Conservation (phyloP, 495 filamentous ascomycete genomes). For the Schizothecium vesticola region DNA sequence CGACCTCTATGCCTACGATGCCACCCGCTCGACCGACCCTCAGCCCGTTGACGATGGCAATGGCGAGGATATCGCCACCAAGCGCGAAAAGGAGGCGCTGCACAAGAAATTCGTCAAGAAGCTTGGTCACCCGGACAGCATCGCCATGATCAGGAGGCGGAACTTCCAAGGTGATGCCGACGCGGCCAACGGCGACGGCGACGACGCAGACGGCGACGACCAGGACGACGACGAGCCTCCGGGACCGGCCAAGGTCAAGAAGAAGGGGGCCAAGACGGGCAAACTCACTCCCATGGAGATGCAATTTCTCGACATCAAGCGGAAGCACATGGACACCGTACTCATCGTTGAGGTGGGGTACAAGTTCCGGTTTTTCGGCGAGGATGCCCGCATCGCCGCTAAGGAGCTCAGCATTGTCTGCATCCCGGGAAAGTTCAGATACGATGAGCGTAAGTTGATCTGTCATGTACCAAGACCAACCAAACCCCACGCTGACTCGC, state of each 20-base stretch:
- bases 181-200: slow-evolving; percentile 40
- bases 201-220: slow-evolving; percentile 53
- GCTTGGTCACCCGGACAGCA: slow-evolving; percentile 75
- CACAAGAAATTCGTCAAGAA: slow-evolving; percentile 87
- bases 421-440: slow-evolving; percentile 91
- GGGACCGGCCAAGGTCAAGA: slow-evolving; percentile 45
- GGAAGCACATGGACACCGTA: slow-evolving; percentile 81
- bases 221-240: slow-evolving; percentile 19
- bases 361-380: slow-evolving; percentile 97
- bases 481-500: slow-evolving; percentile 6
- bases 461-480: background rate
- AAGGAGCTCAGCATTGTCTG: slow-evolving; percentile 94
- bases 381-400: slow-evolving; percentile 84
- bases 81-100: slow-evolving; percentile 57
- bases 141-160: slow-evolving; percentile 60
- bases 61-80: slow-evolving; percentile 43
- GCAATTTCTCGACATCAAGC: slow-evolving; percentile 90
- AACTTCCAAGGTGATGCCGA: slow-evolving; percentile 50
- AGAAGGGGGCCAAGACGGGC: slow-evolving; percentile 65
- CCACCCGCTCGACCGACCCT: slow-evolving; percentile 18
- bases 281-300: slow-evolving; percentile 95
- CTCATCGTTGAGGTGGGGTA: slow-evolving; percentile 94
- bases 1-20: slow-evolving; percentile 43
- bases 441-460: slow-evolving; percentile 70
- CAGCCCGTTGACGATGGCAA: slow-evolving; percentile 37